Base-by-base conservation (phyloP, 306 rosid species). In the Glycyrrhiza uralensis region DNA sequence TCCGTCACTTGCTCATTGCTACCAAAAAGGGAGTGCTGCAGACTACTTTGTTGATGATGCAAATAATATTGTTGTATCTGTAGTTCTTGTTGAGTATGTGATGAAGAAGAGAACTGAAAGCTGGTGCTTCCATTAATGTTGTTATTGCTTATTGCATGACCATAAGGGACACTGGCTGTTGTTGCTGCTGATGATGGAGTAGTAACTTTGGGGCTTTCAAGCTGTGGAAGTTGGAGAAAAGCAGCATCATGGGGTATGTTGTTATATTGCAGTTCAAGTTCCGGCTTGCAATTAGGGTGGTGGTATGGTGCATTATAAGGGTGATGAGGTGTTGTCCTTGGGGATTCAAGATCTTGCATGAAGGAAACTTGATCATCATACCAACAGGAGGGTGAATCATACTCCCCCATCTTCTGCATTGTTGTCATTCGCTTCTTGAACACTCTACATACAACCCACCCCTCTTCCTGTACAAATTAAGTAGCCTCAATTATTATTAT, bases 371-470 rank as follows among this genome's bases (percentile, higher is more conserved):
- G 96, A 13, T 89, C 96, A 7, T 90, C 96, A 38, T 89, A 87
- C 96, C 97, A 92, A 74, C 81, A 69, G 59, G 81, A 74, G 7
- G 88, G 82, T 60, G 97, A 89, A 5, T 86, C 96, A 26, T 86
- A 89, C 11, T 92, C 96, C 1, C 85, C 87, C 76, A 87, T 19
- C 71, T 84, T 92, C 50, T 85, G 64, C 69, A 79, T 66, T 54
- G 87, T 79, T 17, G 90, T 28, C 83, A 90, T 45, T 71, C 87
- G 28, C 84, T 92, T 92, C 87, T 84, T 92, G 86, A 89, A 89
- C 66, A 92, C 94, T 65, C 94, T 85, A 47, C 97, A 89, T n/a
- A 86, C 97, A 61, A 83, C 96, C 96, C 97, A 92, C 11, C 96
- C 96, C 85, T 89, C 96, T 82, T 89, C 88, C 88, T 85, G 86